Evolutionary conservation across 1,284 basidiomycete genomes (phyloP), one percentile per base, ranked within the genome.

Genomic region (Fomitopsis pinicola): DNA sequence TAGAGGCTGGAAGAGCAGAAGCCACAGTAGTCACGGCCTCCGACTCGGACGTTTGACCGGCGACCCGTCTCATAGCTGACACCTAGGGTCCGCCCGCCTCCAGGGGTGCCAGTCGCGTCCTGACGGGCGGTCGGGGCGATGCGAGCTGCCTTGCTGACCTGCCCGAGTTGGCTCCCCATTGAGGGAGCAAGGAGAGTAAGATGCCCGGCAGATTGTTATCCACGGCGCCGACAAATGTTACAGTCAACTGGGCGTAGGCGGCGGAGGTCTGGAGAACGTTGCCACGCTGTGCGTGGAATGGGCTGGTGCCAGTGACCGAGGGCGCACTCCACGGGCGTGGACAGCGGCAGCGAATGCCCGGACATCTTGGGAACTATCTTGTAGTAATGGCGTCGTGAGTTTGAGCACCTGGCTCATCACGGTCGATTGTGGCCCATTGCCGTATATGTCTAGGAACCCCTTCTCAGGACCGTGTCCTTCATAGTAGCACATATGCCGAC

Each of bases 181-280:
- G 35, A 26, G 42, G 40, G 28, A 44, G 55, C 55, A 33, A 33
- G 26, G 28, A 10, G 36, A 30, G 22, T 28, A 17, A 40, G 6
- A 38, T 38, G 52, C 9, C 17, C n/a, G 7, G 36, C 35, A 14
- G 36, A 54, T 38, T 6, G 38, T 12, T 38, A 54, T 40, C 52
- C 52, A 54, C 33, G 38, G 19, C 26, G n/a, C 10, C 9, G 38
- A 10, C 22, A 22, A 22, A 17, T 58, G 12, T 22, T 33, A 45
- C 45, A 19, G 48, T 66, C 63, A 69, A 60, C 67, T 68, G 26
- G 65, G 63, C 54, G 65, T 58, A 22, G 67, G 65, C 36, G 69
- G 71, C 26, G 72, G 72, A 12, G 72, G 72, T 42, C 72, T 68
- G 42, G 71, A 73, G 65, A 74, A 74, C 36, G 67, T 72, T n/a